Percentiles rank a stretch among this genome's conserved stretches.
phyloP scores from a whole-genome alignment of 106 monocot genomes.

The Chionographis japonica region DNA sequence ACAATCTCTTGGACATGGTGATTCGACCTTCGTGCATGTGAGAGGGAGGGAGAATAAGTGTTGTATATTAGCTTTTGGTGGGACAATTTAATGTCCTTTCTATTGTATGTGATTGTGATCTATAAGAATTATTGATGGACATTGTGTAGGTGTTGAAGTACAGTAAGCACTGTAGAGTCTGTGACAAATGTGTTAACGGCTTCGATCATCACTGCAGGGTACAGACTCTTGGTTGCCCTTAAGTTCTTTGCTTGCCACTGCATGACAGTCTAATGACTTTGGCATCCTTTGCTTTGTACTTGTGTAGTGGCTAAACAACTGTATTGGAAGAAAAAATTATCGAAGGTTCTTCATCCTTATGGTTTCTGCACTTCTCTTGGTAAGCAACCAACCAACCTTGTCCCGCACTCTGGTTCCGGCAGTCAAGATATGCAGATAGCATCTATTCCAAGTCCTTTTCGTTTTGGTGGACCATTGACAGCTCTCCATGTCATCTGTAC shows the following conservation, averaged over 20 bases:
- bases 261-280: not conserved
- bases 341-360: conserved; percentile 72
- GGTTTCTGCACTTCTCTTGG: conserved; percentile 81
- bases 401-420: no score
- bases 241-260: not conserved
- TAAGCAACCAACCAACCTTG: conserved; percentile 20
- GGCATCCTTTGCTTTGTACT: not conserved
- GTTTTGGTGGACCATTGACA: conserved; percentile 85
- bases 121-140: not conserved
- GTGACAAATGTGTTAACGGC: conserved; percentile 93
- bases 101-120: no score
- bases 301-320: conserved; percentile 92
- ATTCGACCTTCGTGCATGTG: no score
- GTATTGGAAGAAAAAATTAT: conserved; percentile 88
- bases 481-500: conserved; percentile 60
- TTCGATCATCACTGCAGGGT: conserved; percentile 99
- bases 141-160: conserved; percentile 68
- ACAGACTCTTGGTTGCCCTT: conserved; percentile 7
- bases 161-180: conserved; percentile 97
- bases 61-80: no score
- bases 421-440: conserved; percentile 8
- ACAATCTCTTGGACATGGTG: no score
- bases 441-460: conserved; percentile 54
- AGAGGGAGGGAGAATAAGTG: no score
- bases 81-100: no score